Evolutionary conservation across 2,329 filamentous ascomycete genomes (phyloP).

Genomic region (Niveomyces coronatus): DNA sequence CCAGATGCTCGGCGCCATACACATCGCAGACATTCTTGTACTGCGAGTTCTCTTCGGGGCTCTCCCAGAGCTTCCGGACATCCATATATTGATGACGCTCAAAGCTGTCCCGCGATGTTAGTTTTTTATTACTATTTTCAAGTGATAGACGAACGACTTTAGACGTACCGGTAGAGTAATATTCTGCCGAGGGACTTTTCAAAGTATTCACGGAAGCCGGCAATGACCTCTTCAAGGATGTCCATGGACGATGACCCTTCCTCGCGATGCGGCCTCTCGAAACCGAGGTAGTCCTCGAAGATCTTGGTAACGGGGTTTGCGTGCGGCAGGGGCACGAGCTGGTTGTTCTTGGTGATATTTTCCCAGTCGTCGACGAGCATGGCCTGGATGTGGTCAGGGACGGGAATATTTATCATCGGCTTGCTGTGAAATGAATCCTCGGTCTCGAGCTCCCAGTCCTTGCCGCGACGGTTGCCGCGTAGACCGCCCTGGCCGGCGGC

Average conservation of each 20-base stretch:
- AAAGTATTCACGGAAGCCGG: constrained; percentile 86
- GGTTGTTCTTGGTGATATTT: constrained; percentile 90
- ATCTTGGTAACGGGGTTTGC: constrained; percentile 65
- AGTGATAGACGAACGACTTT: too few relatives aligned
- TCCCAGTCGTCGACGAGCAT: constrained; percentile 98
- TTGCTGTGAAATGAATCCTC: constrained; percentile 80
- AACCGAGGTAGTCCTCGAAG: constrained; percentile 67
- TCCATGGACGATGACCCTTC: constrained; percentile 63
- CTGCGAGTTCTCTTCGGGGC: constrained; percentile 49
- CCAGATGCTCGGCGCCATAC: constrained; percentile 87
- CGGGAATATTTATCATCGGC: constrained; percentile 73
- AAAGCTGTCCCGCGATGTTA: constrained; percentile 62
- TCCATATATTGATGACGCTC: constrained; percentile 83
- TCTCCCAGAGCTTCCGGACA: constrained; percentile 59
- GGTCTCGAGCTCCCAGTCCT: constrained; percentile 79
- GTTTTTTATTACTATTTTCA: too few relatives aligned
- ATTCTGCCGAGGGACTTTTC: constrained; percentile 82
- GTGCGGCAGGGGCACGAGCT: constrained; percentile 77
- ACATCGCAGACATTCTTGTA: constrained; percentile 68
- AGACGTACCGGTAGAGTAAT: constrained; percentile 62
- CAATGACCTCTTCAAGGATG: constrained; percentile 80
- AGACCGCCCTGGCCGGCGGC: constrained; percentile 49
- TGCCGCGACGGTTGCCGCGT: constrained; percentile 62
- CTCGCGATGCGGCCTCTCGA: constrained; percentile 56
- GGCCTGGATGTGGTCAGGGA: constrained; percentile 85